Base-by-base conservation (phyloP, 1,284 basidiomycete species). In the Dichomitus squalens region DNA sequence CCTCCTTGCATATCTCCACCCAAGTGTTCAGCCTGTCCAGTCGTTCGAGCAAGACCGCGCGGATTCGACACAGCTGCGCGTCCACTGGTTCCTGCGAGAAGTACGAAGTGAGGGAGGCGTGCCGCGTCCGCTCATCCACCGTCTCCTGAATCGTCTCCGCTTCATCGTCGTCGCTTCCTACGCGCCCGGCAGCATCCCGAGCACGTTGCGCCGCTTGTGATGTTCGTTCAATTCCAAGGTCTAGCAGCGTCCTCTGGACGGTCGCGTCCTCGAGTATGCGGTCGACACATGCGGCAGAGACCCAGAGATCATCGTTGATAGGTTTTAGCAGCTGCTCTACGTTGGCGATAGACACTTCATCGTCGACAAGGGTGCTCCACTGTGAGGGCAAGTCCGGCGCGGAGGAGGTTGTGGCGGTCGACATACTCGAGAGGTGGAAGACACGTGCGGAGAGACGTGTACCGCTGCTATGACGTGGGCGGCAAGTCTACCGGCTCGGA, bases 241-340 rank as follows among this genome's bases (percentile, higher is more conserved):
- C 76, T 21, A 92, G 76, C 25, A 93, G 72, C 9, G 75, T 74
- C 58, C 76, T 78, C 66, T 92, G 85, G 14, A 83, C 70, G 55
- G 73, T 70, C 23, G 79, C 73, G 68, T 85, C 77, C 59, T 88
- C 79, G 14, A 90, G 73, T 38, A 90, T 71, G 57, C 88, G 79
- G 75, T 93, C 90, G 14, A 77, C 74, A 64, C 85, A 89, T 7
- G 90, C 90, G 31, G 87, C 83, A 44, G 79, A 80, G 18, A 86
- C 86, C 90, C 89, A 92, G 9, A 88, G 73, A 68, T 92, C 86
- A 66, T 92, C 84, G 38, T 76, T 70, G 34, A 88, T 72, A 21
- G 73, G 66, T 7, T 70, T 72, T n/a, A 93, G 76, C n/a, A 78
- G 68, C 35, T 79, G 65, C 21, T 75, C 72, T 18, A 90, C 73